Evolutionary conservation across 2,329 filamentous ascomycete species (phyloP).

Genomic region (Claviceps monticola): DNA sequence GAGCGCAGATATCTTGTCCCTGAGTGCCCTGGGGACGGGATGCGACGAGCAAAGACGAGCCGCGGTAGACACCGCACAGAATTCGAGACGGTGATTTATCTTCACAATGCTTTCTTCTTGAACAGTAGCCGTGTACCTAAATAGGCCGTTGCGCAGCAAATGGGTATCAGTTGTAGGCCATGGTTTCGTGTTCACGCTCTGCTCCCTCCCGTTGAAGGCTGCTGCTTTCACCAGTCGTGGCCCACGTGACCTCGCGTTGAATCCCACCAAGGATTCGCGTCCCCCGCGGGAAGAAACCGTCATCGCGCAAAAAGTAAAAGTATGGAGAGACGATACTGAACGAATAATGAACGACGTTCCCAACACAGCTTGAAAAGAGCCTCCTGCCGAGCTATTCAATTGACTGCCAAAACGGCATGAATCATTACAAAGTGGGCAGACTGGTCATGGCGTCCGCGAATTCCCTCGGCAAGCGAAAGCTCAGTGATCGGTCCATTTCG

Average conservation of each 20-base stretch:
- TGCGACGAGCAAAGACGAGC: background rate
- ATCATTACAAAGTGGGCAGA: background rate
- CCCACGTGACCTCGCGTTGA: slow-evolving; percentile 4
- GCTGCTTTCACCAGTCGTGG: background rate
- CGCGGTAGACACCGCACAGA: background rate
- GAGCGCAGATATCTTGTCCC: background rate
- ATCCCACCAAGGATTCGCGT: background rate
- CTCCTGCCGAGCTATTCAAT: no score
- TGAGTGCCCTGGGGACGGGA: background rate
- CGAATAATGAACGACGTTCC: no score
- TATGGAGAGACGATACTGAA: no score
- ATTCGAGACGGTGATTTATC: background rate
- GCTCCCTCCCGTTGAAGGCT: background rate
- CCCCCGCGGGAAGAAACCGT: no score
- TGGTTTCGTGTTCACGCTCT: background rate
- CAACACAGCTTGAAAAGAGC: no score
- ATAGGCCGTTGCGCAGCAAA: background rate
- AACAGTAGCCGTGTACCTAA: background rate
- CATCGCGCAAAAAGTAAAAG: no score
- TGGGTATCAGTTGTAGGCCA: background rate
- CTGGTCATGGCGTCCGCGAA: slow-evolving; percentile 14
- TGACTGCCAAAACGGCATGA: background rate
- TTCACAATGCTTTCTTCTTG: background rate
- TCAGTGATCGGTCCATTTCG: slow-evolving; percentile 30
- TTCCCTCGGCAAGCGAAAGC: slow-evolving; percentile 20